A percentile compares a stretch with the other conserved stretches of the same genome.
Evolutionary conservation across 371 early-diverging fungal genomes (phyloP).

Genomic region (Mortierella sp.): DNA sequence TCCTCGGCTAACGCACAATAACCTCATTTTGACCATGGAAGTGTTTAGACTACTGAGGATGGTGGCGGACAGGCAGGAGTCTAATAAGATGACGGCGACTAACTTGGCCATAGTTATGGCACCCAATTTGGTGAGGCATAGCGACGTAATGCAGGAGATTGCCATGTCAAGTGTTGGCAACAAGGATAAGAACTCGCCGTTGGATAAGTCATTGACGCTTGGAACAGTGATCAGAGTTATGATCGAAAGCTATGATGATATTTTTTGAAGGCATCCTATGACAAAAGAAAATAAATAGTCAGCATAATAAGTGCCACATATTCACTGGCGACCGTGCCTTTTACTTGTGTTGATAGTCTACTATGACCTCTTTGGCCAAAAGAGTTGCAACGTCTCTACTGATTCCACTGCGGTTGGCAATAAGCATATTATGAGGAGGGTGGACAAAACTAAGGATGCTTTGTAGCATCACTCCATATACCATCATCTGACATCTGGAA

Average conservation of each 20-base stretch:
- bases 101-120: slow-evolving; percentile 92
- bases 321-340: no score
- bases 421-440: no score
- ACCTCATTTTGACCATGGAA: slow-evolving; percentile 66
- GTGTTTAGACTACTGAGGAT: slow-evolving; percentile 73
- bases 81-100: slow-evolving; percentile 84
- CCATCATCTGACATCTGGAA: no score
- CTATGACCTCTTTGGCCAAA: no score
- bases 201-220: slow-evolving; percentile 31
- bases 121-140: slow-evolving; percentile 85
- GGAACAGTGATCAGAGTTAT: slow-evolving; percentile 45
- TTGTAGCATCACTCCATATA: no score
- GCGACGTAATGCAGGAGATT: slow-evolving; percentile 70
- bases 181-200: slow-evolving; percentile 6
- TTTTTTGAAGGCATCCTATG: no score
- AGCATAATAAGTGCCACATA: no score
- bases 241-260: slow-evolving; percentile 44
- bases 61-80: slow-evolving; percentile 67
- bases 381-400: no score
- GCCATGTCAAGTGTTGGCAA: slow-evolving; percentile 43
- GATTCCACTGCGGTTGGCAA: no score
- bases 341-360: no score
- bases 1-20: slow-evolving; percentile 57
- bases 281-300: no score
- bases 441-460: no score